These are phyloP conservation scores for Noccaea caerulescens DNA, from an alignment of 345 rosid species.

Conservation along the genomic window DNA sequence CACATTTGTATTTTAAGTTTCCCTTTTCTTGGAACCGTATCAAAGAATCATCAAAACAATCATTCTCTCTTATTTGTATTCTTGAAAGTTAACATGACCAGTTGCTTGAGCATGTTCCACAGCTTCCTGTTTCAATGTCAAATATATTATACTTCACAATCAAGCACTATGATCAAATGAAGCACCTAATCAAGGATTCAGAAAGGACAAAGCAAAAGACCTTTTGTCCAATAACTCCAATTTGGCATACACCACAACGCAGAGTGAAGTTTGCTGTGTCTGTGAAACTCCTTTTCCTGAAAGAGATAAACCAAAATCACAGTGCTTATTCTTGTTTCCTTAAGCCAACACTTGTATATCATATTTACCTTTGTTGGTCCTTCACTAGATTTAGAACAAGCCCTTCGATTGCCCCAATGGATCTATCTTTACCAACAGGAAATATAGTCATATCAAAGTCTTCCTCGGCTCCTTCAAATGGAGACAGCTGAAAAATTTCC, in stretches of 20 bases:
- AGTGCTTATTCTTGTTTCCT: constrained; percentile 20
- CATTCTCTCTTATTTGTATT: constrained; percentile 56
- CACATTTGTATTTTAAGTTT: neutral
- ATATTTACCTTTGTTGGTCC: constrained; percentile 78
- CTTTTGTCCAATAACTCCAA: constrained; percentile 90
- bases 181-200: constrained; percentile 3
- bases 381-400: constrained; percentile 62
- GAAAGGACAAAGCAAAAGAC: constrained; percentile 41
- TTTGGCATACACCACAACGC: constrained; percentile 95
- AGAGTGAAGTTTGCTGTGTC: constrained; percentile 83
- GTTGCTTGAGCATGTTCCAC: constrained; percentile 93
- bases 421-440: constrained; percentile 58
- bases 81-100: constrained; percentile 94
- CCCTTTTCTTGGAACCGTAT: constrained; percentile 7
- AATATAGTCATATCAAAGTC: constrained; percentile 94
- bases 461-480: constrained; percentile 79
- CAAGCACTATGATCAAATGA: constrained; percentile 14
- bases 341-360: neutral
- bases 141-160: neutral
- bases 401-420: constrained; percentile 63
- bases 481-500: constrained; percentile 62
- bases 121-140: constrained; percentile 66
- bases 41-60: constrained; percentile 18
- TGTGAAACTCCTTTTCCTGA: constrained; percentile 81
- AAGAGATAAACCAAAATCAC: constrained; percentile 18